Conservation (phyloP, 768 basidiomycete genomes). For the Rhizopogon sp. region DNA sequence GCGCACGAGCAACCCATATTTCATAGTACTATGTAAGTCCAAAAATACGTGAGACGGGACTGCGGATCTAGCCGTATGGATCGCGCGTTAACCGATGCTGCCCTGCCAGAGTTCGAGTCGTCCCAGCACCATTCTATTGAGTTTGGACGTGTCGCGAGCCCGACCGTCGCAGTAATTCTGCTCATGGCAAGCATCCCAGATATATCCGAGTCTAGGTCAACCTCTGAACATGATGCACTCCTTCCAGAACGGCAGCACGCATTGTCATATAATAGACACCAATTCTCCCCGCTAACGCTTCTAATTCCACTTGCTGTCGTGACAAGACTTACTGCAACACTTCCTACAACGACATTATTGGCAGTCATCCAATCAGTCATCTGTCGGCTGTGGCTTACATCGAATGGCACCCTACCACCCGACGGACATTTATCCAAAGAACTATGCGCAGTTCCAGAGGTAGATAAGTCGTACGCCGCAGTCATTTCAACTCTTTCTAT, state of each 20-base stretch:
- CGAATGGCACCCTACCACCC: constrained; percentile 9
- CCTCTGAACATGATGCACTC: background rate
- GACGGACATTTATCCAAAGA: constrained; percentile 5
- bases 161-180: too few relatives aligned
- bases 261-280: background rate
- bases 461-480: constrained; percentile 18
- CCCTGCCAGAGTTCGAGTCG: too few relatives aligned
- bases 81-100: too few relatives aligned
- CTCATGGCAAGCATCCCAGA: background rate
- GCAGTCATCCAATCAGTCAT: constrained; percentile 20
- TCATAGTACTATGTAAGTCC: too few relatives aligned
- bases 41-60: too few relatives aligned
- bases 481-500: constrained; percentile 11
- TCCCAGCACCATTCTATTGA: too few relatives aligned
- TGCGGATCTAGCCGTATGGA: too few relatives aligned
- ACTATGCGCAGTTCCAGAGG: constrained; percentile 16
- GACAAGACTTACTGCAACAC: constrained; percentile 13
- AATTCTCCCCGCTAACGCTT: constrained; percentile 12
- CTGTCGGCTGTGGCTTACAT: constrained; percentile 19
- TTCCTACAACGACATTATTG: constrained; percentile 22
- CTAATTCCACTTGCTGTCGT: constrained; percentile 23
- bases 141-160: too few relatives aligned
- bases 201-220: background rate
- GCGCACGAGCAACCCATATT: too few relatives aligned
- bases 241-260: background rate